Conservation (phyloP, 441 rosid genomes). For the Sinapis alba region DNA sequence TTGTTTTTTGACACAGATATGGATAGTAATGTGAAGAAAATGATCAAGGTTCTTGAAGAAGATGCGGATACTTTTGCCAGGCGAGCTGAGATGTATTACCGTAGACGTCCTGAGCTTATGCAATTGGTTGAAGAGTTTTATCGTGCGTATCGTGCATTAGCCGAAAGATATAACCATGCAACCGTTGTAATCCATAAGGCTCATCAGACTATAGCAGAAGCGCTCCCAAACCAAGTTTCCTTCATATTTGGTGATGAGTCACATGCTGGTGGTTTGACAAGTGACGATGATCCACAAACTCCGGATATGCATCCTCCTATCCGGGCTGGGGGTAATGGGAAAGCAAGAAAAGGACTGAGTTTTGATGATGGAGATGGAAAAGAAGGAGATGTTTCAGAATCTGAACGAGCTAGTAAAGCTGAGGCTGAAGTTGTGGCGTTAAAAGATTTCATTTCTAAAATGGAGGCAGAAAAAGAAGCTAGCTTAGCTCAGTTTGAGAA, state of each 20-base stretch:
- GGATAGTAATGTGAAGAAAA: slow-evolving; percentile 84
- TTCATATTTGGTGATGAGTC: slow-evolving; percentile 59
- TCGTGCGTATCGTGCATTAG: slow-evolving; percentile 90
- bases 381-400: slow-evolving; percentile 46
- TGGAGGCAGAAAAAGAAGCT: slow-evolving; percentile 83
- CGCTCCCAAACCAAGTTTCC: slow-evolving; percentile 80
- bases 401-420: slow-evolving; percentile 57
- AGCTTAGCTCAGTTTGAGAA: slow-evolving; percentile 60
- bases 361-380: slow-evolving; percentile 64
- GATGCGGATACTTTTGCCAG: slow-evolving; percentile 96
- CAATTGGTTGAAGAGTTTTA: slow-evolving; percentile 85
- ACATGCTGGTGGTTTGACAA: slow-evolving; percentile 45
- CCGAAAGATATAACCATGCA: slow-evolving; percentile 94
- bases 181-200: slow-evolving; percentile 82
- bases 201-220: slow-evolving; percentile 79
- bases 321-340: slow-evolving; percentile 48
- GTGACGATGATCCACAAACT: slow-evolving; percentile 54
- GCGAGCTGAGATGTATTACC: slow-evolving; percentile 93
- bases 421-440: slow-evolving; percentile 69
- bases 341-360: slow-evolving; percentile 65
- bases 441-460: slow-evolving; percentile 62
- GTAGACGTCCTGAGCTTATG: slow-evolving; percentile 90
- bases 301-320: slow-evolving; percentile 54
- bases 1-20: slow-evolving; percentile 55
- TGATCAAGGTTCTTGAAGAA: slow-evolving; percentile 93